These are phyloP conservation scores for Heterobasidion irregulare DNA, from an alignment of 1,284 basidiomycete species.

Conservation along the genomic window DNA sequence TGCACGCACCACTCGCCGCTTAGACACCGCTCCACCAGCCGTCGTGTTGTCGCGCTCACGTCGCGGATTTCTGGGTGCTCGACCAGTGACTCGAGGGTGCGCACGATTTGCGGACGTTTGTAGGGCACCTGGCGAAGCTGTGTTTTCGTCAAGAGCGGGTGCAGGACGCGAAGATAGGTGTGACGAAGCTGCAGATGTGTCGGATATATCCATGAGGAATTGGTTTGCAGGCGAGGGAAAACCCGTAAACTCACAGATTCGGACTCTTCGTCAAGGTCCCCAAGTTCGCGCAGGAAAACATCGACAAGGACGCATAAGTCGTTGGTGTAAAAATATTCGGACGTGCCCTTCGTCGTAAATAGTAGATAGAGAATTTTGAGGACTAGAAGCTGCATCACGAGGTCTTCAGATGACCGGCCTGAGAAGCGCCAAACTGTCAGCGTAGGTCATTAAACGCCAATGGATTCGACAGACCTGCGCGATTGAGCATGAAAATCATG, in stretches of 20 bases:
- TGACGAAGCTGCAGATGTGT: conserved; percentile 68
- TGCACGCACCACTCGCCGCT: conserved; percentile 82
- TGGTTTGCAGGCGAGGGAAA: not conserved
- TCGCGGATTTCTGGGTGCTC: conserved; percentile 74
- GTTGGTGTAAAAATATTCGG: conserved; percentile 98
- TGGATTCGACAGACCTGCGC: conserved; percentile 61
- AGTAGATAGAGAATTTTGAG: conserved; percentile 93
- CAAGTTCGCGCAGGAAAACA: conserved; percentile 89
- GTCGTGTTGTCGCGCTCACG: conserved; percentile 77
- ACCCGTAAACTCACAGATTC: conserved; percentile 64
- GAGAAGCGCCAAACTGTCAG: not conserved
- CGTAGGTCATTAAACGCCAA: not conserved
- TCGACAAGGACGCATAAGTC: conserved; percentile 95
- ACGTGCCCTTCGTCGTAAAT: conserved; percentile 89
- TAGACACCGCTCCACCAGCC: conserved; percentile 90
- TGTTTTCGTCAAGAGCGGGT: conserved; percentile 91
- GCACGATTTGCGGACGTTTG: conserved; percentile 86
- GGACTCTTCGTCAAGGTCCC: conserved; percentile 87
- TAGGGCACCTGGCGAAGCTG: conserved; percentile 83
- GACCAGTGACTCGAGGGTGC: conserved; percentile 74
- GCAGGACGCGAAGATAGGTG: conserved; percentile 93
- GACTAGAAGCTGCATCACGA: conserved; percentile 92
- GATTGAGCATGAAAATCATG: conserved; percentile 98
- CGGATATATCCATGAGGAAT: not conserved
- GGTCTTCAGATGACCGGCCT: conserved; percentile 82